Evolutionary conservation across 1,284 basidiomycete genomes (phyloP).

Genomic region (Ganoderma meredithae): DNA sequence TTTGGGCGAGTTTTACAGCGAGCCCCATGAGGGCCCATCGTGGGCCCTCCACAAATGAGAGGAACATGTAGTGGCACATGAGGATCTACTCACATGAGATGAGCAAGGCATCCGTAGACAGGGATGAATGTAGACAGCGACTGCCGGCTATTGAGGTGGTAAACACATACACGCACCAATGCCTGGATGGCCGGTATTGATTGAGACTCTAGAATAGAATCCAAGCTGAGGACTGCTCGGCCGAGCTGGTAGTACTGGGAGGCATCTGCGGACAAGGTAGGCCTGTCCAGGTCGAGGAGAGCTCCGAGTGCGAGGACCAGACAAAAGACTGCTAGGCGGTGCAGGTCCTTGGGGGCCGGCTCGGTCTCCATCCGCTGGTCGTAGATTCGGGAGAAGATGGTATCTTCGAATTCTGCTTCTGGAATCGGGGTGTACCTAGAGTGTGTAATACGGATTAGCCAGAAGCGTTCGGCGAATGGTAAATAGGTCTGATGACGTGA

Average conservation of each 20-base stretch:
- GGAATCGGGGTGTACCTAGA: constrained; percentile 69
- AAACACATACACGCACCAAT: constrained; percentile 51
- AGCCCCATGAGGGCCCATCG: constrained; percentile 75
- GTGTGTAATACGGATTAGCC: background rate
- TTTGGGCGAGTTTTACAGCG: constrained; percentile 71
- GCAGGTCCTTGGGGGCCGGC: constrained; percentile 53
- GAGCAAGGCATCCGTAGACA: constrained; percentile 42
- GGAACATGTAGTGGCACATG: constrained; percentile 77
- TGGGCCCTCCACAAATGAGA: constrained; percentile 67
- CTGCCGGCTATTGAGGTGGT: background rate
- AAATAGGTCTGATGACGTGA: constrained; percentile 31
- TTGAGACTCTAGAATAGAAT: constrained; percentile 69
- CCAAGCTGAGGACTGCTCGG: constrained; percentile 62
- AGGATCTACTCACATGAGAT: constrained; percentile 53
- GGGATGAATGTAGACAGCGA: constrained; percentile 26
- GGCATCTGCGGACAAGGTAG: constrained; percentile 57
- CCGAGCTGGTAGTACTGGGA: constrained; percentile 66
- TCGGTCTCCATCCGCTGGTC: constrained; percentile 47
- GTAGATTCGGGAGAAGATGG: constrained; percentile 61
- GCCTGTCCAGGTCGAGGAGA: constrained; percentile 53
- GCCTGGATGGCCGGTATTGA: constrained; percentile 69
- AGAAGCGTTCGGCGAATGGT: constrained; percentile 10
- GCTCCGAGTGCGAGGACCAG: constrained; percentile 45
- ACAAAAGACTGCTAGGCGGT: constrained; percentile 48
- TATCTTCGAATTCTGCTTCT: constrained; percentile 59